phyloP scores from a whole-genome alignment of 805 yeast genomes.

The Pichia exigua region DNA sequence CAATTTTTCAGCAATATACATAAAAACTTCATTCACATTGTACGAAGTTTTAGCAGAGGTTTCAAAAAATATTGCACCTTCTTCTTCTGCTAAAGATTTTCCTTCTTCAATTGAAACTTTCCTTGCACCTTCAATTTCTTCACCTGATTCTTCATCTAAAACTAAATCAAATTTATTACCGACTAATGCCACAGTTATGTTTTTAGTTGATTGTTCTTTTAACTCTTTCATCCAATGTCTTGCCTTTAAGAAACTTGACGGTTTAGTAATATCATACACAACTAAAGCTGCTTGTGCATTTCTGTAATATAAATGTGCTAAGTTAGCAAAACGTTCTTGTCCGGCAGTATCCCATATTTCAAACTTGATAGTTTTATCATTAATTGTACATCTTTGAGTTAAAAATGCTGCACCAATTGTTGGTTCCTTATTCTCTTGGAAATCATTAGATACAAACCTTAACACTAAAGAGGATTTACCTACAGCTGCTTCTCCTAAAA shows the following conservation, averaged over 20 bases:
- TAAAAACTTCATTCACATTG: constrained; percentile 85
- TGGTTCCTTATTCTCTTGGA: constrained; percentile 95
- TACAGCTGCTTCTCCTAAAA: constrained; percentile 96
- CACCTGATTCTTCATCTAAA: constrained; percentile 39
- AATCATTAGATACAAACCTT: constrained; percentile 89
- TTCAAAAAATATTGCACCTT: constrained; percentile 83
- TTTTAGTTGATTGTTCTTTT: constrained; percentile 91
- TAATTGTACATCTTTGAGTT: constrained; percentile 86
- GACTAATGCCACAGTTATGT: constrained; percentile 85
- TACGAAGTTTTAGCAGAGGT: constrained; percentile 88
- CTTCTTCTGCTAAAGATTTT: constrained; percentile 79
- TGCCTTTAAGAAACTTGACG: constrained; percentile 90
- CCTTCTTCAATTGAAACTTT: constrained; percentile 87
- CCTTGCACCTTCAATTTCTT: constrained; percentile 46
- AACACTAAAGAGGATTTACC: constrained; percentile 91
- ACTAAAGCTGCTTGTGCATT: constrained; percentile 96
- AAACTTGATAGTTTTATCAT: constrained; percentile 80
- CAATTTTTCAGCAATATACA: constrained; percentile 81
- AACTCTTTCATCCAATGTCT: constrained; percentile 97
- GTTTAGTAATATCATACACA: constrained; percentile 91
- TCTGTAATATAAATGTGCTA: constrained; percentile 96
- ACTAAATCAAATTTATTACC: constrained; percentile 87
- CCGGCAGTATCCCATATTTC: constrained; percentile 98
- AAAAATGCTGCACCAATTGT: constrained; percentile 97
- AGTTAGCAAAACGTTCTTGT: constrained; percentile 90